These are phyloP conservation scores for Hyaloscypha finlandica DNA, from an alignment of 495 filamentous ascomycete genomes.

Conservation along the genomic window DNA sequence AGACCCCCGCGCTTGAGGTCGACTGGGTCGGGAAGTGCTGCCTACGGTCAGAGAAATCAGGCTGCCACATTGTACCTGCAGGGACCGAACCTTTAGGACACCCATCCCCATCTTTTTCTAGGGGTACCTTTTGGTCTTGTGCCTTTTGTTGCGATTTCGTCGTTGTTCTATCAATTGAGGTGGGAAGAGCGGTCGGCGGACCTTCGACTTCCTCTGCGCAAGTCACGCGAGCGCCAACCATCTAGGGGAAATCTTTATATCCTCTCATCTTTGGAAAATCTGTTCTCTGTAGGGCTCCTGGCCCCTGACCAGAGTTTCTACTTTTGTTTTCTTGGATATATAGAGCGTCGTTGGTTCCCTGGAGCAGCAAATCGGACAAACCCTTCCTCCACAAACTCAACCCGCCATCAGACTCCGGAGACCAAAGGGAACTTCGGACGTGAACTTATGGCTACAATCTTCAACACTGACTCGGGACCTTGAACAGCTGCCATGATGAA, in stretches of 20 bases:
- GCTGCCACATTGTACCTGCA: conserved; percentile 29
- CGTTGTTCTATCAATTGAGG: conserved; percentile 13
- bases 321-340: not conserved
- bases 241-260: not conserved
- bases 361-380: not conserved
- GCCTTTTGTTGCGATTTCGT: conserved; percentile 2
- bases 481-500: conserved; percentile 36
- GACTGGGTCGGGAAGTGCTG: conserved; percentile 18
- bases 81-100: conserved; percentile 1
- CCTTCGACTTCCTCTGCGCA: not conserved
- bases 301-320: not conserved
- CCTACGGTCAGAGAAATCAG: conserved; percentile 21
- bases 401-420: not conserved
- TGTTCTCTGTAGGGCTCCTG: not conserved
- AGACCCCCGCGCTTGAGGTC: not conserved
- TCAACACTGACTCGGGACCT: not conserved
- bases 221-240: not conserved
- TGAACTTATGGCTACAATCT: conserved; percentile 21
- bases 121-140: conserved; percentile 14
- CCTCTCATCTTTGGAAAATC: not conserved
- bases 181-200: conserved; percentile 2
- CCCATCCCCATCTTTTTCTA: conserved; percentile 14
- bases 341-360: not conserved
- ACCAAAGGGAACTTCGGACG: not conserved
- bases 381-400: not conserved